Evolutionary conservation across 306 rosid species (phyloP).

Genomic region (Cucumis cinereus): DNA sequence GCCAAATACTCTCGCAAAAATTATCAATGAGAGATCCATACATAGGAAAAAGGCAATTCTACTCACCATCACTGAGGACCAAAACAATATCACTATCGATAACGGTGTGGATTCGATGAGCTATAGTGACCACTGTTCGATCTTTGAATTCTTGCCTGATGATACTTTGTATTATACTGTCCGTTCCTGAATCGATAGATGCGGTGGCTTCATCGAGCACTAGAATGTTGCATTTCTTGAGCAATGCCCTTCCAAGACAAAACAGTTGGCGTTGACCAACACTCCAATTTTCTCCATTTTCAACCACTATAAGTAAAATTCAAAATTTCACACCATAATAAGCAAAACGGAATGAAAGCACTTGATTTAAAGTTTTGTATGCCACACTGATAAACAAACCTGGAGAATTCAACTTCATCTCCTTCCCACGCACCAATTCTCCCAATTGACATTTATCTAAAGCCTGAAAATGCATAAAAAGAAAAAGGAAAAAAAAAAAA

Average conservation of each 20-base stretch:
- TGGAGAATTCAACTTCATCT: conserved; percentile 53
- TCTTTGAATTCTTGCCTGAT: conserved; percentile 62
- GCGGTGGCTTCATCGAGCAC: conserved; percentile 80
- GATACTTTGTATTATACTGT: conserved; percentile 59
- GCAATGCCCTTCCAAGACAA: conserved; percentile 63
- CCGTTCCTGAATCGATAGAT: conserved; percentile 66
- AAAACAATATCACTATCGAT: conserved; percentile 73
- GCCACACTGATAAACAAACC: conserved; percentile 31
- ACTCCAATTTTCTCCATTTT: conserved; percentile 69
- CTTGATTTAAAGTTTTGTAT: neutral
- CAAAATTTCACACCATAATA: neutral
- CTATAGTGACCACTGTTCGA: conserved; percentile 71
- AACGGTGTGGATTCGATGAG: conserved; percentile 89
- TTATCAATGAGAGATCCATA: neutral
- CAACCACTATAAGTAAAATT: conserved; percentile 31
- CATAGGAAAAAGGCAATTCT: neutral
- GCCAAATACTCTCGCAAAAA: neutral
- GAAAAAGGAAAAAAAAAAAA: neutral
- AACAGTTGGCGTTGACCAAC: conserved; percentile 51
- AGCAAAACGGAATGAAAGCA: neutral
- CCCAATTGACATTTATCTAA: conserved; percentile 81
- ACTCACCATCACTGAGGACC: conserved; percentile 84
- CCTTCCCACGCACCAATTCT: conserved; percentile 49
- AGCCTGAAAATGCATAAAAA: conserved; percentile 35
- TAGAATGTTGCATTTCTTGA: conserved; percentile 51